phyloP scores from a whole-genome alignment of 164 flowering plant species.

The Chimonanthus salicifolius region DNA sequence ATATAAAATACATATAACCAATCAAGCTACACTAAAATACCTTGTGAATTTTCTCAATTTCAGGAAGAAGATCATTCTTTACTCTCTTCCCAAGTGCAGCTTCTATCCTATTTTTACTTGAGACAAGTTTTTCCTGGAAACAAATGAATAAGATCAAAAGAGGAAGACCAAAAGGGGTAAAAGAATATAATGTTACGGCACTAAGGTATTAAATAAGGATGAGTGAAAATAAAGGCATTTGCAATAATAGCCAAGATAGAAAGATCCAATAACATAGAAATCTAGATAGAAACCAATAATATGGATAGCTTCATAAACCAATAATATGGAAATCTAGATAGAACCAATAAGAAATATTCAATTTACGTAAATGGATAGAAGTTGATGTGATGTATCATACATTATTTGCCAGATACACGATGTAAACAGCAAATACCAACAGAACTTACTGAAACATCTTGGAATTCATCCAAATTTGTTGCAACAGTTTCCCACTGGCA shows the following conservation, averaged over 20 bases:
- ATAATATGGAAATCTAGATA: too few relatives aligned
- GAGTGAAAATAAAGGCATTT: too few relatives aligned
- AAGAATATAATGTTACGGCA: neutral
- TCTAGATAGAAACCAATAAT: too few relatives aligned
- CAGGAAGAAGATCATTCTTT: slow-evolving; percentile 84
- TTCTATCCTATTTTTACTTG: slow-evolving; percentile 83
- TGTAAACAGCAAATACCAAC: neutral
- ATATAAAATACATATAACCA: neutral
- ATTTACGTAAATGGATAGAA: too few relatives aligned
- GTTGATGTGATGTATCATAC: too few relatives aligned
- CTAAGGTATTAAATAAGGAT: too few relatives aligned
- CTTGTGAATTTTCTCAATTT: slow-evolving; percentile 88
- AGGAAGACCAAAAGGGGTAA: neutral
- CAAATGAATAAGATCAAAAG: slow-evolving; percentile 16
- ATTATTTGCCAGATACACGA: neutral
- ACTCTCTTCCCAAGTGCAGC: slow-evolving; percentile 78
- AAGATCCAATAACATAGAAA: too few relatives aligned
- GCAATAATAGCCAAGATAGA: too few relatives aligned
- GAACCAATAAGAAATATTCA: too few relatives aligned
- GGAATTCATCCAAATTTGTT: slow-evolving; percentile 93
- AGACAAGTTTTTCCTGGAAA: slow-evolving; percentile 77
- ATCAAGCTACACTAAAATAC: slow-evolving; percentile 22
- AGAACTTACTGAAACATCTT: slow-evolving; percentile 85
- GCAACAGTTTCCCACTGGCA: slow-evolving; percentile 97
- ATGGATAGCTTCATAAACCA: too few relatives aligned